Conservation (phyloP, 768 basidiomycete species). For the Phlegmacium glaucopus region DNA sequence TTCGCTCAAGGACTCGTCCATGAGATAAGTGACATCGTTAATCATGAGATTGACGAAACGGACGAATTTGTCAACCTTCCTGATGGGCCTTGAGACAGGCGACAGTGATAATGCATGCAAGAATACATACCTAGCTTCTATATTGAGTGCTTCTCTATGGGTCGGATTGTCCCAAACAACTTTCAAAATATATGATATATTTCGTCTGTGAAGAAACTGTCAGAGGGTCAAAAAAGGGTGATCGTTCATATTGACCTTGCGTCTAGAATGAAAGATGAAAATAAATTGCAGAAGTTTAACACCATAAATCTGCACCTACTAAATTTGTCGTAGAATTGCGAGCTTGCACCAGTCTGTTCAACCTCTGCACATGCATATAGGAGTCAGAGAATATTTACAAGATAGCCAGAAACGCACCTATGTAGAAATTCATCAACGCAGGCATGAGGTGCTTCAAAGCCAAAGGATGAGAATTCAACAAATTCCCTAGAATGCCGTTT, state of each 20-base stretch:
- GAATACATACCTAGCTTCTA: slow-evolving; percentile 62
- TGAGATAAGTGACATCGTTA: slow-evolving; percentile 97
- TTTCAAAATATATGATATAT: slow-evolving; percentile 85
- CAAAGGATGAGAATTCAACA: slow-evolving; percentile 81
- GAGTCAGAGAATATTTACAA: neutral
- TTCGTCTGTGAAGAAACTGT: slow-evolving; percentile 47
- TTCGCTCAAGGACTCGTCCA: slow-evolving; percentile 93
- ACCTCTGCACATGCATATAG: slow-evolving; percentile 59
- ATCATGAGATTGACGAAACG: slow-evolving; percentile 97
- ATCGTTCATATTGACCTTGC: slow-evolving; percentile 39
- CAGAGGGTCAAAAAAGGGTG: neutral
- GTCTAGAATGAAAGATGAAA: slow-evolving; percentile 27
- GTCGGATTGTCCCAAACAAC: slow-evolving; percentile 88
- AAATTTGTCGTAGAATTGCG: slow-evolving; percentile 99
- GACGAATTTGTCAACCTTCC: slow-evolving; percentile 90
- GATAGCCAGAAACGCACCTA: slow-evolving; percentile 50
- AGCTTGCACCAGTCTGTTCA: slow-evolving; percentile 95
- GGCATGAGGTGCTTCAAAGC: slow-evolving; percentile 89
- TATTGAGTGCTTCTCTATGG: slow-evolving; percentile 83
- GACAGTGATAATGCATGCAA: neutral
- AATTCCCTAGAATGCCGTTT: slow-evolving; percentile 72
- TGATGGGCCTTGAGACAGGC: slow-evolving; percentile 22
- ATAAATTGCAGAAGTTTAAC: neutral
- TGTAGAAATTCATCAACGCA: slow-evolving; percentile 91
- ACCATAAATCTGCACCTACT: slow-evolving; percentile 48